phyloP scores from a whole-genome alignment of 371 early-diverging fungal species.

The Mortierella sp. region DNA sequence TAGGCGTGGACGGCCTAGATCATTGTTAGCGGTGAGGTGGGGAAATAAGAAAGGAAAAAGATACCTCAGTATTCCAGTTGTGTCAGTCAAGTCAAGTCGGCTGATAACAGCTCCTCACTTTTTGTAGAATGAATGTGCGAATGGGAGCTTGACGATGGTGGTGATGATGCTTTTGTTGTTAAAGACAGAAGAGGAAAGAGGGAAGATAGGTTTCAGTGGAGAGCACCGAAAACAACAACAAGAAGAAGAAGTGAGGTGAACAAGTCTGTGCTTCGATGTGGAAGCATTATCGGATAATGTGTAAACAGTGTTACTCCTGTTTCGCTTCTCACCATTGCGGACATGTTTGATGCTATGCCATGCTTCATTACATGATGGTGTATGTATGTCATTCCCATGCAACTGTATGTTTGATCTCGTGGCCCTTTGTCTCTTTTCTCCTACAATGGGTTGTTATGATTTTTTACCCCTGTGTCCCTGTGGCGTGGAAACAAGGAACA shows the following conservation, averaged over 20 bases:
- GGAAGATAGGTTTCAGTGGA: not conserved
- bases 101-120: too few relatives aligned
- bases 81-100: too few relatives aligned
- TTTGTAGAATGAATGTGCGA: too few relatives aligned
- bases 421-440: not conserved
- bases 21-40: not conserved
- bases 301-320: not conserved
- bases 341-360: not conserved
- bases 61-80: too few relatives aligned
- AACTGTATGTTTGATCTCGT: not conserved
- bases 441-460: not conserved
- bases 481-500: not conserved
- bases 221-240: not conserved
- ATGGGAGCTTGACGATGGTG: not conserved
- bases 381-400: too few relatives aligned
- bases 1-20: too few relatives aligned
- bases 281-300: not conserved
- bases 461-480: not conserved
- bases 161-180: not conserved
- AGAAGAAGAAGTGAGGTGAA: not conserved
- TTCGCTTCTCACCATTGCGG: not conserved
- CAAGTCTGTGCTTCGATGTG: constrained; percentile 7
- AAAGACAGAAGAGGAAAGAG: not conserved
- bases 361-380: not conserved
- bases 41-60: too few relatives aligned